Conservation (phyloP, 495 filamentous ascomycete species). For the Xylaria longipes region DNA sequence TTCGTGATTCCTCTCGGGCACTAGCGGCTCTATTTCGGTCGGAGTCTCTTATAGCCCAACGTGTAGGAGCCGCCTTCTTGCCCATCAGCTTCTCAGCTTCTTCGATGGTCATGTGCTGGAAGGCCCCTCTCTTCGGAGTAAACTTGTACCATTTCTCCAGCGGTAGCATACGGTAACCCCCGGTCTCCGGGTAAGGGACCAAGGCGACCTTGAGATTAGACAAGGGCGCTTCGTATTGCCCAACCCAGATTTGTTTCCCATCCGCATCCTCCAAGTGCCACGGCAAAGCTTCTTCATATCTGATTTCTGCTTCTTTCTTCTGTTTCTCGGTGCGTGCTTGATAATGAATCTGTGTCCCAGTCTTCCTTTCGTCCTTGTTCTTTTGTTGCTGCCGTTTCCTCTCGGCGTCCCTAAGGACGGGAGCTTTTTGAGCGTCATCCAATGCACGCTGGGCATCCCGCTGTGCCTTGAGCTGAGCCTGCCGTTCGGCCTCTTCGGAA, state of each 20-base stretch:
- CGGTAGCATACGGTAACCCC: conserved; percentile 83
- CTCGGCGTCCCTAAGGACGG: conserved; percentile 59
- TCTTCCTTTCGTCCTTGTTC: conserved; percentile 80
- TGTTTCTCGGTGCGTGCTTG: conserved; percentile 67
- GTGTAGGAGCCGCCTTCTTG: conserved; percentile 71
- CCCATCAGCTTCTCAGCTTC: conserved; percentile 83
- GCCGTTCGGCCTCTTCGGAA: conserved; percentile 75
- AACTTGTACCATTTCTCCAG: conserved; percentile 97
- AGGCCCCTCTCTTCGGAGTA: conserved; percentile 73
- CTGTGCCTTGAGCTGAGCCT: conserved; percentile 68
- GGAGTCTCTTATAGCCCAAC: conserved; percentile 77
- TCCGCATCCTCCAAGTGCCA: conserved; percentile 98
- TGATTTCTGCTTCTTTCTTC: conserved; percentile 76
- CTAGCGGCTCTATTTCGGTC: conserved; percentile 60
- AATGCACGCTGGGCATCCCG: conserved; percentile 81
- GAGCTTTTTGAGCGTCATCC: conserved; percentile 88
- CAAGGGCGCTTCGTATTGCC: conserved; percentile 83
- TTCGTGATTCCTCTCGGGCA: conserved; percentile 54
- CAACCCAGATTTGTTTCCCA: conserved; percentile 90
- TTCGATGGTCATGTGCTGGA: conserved; percentile 80
- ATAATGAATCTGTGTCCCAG: conserved; percentile 60
- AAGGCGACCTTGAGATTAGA: conserved; percentile 80
- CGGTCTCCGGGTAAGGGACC: conserved; percentile 60
- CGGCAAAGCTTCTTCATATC: conserved; percentile 93
- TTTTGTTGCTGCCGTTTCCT: conserved; percentile 65